These are phyloP conservation scores for Fomitopsis palustris DNA, from an alignment of 1,284 basidiomycete species.

Conservation along the genomic window DNA sequence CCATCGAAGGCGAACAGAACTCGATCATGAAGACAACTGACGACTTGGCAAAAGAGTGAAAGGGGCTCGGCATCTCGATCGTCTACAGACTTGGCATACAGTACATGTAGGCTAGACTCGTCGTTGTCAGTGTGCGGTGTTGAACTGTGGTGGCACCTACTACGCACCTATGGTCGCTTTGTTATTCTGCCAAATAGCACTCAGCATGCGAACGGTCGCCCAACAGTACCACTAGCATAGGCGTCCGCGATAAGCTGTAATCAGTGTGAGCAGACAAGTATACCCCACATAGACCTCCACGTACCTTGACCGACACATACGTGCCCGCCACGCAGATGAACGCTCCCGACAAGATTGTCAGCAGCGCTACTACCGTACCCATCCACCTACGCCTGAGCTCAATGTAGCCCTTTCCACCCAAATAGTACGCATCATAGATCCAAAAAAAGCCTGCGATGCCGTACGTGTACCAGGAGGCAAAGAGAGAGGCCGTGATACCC, in stretches of 20 bases:
- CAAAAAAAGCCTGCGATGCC: conserved; percentile 56
- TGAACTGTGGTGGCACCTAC: no score
- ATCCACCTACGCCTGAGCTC: conserved; percentile 31
- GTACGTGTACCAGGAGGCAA: conserved; percentile 58
- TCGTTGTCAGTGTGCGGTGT: no score
- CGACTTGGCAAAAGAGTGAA: no score
- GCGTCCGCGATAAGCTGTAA: conserved; percentile 47
- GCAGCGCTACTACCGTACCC: conserved; percentile 34
- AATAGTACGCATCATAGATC: conserved; percentile 46
- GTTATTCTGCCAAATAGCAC: not conserved
- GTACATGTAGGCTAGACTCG: no score
- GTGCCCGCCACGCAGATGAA: conserved; percentile 55
- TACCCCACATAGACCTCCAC: conserved; percentile 7
- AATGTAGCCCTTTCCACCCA: conserved; percentile 32
- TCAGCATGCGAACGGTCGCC: conserved; percentile 49
- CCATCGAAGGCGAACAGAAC: no score
- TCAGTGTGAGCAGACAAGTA: not conserved
- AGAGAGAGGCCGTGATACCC: conserved; percentile 50
- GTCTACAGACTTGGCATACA: no score
- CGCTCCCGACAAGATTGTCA: conserved; percentile 44
- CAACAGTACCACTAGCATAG: conserved; percentile 41
- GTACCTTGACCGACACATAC: conserved; percentile 49
- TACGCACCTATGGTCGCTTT: no score
- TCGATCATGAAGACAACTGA: no score
- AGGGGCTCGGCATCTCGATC: no score